Percentiles rank a stretch among this genome's conserved stretches.
Evolutionary conservation across 495 filamentous ascomycete genomes (phyloP).

Genomic region (Talaromyces adpressus): DNA sequence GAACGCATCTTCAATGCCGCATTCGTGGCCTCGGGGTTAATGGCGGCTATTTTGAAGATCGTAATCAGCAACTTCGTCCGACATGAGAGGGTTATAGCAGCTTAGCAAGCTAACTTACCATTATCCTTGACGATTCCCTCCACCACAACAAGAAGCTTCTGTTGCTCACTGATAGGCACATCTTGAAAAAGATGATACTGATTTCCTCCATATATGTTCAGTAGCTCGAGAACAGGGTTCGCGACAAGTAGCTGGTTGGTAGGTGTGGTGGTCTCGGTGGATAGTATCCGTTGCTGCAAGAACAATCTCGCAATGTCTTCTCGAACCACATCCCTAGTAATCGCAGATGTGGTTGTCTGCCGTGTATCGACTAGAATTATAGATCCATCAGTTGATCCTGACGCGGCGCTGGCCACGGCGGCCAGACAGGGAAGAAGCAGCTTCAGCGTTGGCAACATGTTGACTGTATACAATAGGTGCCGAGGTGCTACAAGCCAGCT

Average conservation of each 20-base stretch:
- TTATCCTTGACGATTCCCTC: constrained; percentile 4
- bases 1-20: background rate
- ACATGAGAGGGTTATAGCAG: background rate
- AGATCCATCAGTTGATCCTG: background rate
- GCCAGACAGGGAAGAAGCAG: constrained; percentile 4
- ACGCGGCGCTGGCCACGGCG: constrained; percentile 3
- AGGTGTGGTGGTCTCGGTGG: background rate
- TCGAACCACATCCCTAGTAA: background rate
- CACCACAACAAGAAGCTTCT: constrained; percentile 3
- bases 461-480: background rate
- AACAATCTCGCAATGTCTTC: constrained; percentile 6
- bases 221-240: constrained; percentile 23
- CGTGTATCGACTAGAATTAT: background rate
- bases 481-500: background rate
- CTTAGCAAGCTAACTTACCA: background rate
- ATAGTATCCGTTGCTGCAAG: constrained; percentile 6
- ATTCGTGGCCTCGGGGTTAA: background rate
- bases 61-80: background rate
- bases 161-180: background rate
- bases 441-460: constrained; percentile 3
- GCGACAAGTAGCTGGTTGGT: constrained; percentile 2
- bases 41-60: background rate
- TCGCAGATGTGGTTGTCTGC: background rate
- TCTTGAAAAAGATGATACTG: constrained; percentile 23
- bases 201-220: constrained; percentile 34